Base-by-base conservation (phyloP, 2,329 filamentous ascomycete species). In the Clathrospora elynae region DNA sequence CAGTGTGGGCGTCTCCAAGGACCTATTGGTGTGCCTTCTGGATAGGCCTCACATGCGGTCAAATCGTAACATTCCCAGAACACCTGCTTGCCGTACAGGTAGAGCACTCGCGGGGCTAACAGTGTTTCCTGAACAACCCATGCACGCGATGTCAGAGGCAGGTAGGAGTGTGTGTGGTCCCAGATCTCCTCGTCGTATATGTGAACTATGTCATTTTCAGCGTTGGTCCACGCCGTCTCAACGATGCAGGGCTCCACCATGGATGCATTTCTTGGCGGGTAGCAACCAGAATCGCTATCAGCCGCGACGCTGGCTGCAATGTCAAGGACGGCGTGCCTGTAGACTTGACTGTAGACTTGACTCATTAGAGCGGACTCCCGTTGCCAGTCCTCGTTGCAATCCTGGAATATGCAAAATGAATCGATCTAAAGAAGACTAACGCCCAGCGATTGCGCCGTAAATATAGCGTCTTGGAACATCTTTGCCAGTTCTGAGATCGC, bases 341-440 rank as follows among this genome's bases (percentile, higher is more conserved):
- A 39, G 1, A 32, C 28, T 6, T 32, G 28, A 8, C 20, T 11
- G 20, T 39, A 39, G 1, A 32, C 28, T 6, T 32, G 28, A 8
- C 22, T 32, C 36, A 26, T 33, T 2, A 9, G n/a, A 3, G n/a
- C 36, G 1, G 36, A 25, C 18, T 26, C 20, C 22, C 29, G 5
- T 2, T 6, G 9, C 36, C 36, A 39, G 10, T 39, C 36, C 6
- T 23, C 3, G 14, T 20, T 11, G 2, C 13, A 39, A 20, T 39
- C 36, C 5, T 39, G 36, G 10, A 26, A 19, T 23, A 32, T 39
- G 6, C 36, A 39, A 1, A 39, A 25, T 2, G 28, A 25, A n/a
- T 39, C 20, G 18, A 39, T 32, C 36, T 14, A 39, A 7, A 32
- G 4, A 3, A 32, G 6, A 5, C 16, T 4, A 1, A 39, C 26